Evolutionary conservation across 2,329 filamentous ascomycete species (phyloP).

Genomic region (Nigrograna mackinnonii): DNA sequence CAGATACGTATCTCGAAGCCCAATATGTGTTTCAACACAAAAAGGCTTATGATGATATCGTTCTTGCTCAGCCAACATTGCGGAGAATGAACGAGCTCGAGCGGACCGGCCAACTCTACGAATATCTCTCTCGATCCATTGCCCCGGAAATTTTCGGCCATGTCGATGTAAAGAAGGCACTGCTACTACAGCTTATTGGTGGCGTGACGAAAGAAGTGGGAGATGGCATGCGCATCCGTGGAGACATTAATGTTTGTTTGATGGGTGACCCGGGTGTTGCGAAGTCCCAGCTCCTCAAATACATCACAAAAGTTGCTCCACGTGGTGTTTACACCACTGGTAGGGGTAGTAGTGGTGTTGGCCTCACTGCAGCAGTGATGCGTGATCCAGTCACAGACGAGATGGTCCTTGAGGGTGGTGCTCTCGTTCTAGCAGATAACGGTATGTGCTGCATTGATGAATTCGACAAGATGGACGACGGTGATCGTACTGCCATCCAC

Average conservation of each 20-base stretch:
- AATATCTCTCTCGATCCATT: slow-evolving; percentile 93
- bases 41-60: slow-evolving; percentile 93
- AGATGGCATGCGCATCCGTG: slow-evolving; percentile 98
- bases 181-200: slow-evolving; percentile 92
- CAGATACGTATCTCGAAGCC: slow-evolving; percentile 95
- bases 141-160: slow-evolving; percentile 97
- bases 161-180: slow-evolving; percentile 95
- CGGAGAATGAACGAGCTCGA: slow-evolving; percentile 84
- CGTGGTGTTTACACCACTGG: slow-evolving; percentile 86
- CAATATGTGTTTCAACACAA: slow-evolving; percentile 96
- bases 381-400: slow-evolving; percentile 82
- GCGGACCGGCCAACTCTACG: slow-evolving; percentile 88
- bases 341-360: slow-evolving; percentile 79
- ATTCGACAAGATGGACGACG: slow-evolving; percentile 89
- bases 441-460: slow-evolving; percentile 87
- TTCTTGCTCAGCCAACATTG: slow-evolving; percentile 77
- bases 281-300: slow-evolving; percentile 97
- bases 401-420: slow-evolving; percentile 82
- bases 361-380: slow-evolving; percentile 83
- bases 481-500: slow-evolving; percentile 80
- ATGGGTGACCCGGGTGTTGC: slow-evolving; percentile 99
- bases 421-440: slow-evolving; percentile 78
- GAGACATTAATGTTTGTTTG: slow-evolving; percentile 96
- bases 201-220: slow-evolving; percentile 96
- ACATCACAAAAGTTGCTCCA: slow-evolving; percentile 96